phyloP scores from a whole-genome alignment of 2,329 filamentous ascomycete genomes.

The Leptographium wingfieldii region DNA sequence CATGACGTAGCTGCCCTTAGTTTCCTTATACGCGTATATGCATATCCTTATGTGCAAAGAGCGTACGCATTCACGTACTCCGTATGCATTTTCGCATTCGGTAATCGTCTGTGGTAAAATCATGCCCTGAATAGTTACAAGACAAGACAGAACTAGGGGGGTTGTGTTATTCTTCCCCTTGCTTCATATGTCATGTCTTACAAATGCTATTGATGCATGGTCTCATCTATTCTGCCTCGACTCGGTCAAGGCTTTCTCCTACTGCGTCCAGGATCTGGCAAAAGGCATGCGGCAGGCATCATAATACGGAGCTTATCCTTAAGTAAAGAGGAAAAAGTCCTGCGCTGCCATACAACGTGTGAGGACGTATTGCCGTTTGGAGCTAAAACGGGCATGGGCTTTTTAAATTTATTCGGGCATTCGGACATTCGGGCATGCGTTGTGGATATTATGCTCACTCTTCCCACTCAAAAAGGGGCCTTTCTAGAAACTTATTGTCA shows the following conservation, averaged over 20 bases:
- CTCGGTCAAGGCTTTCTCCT: too few species aligned
- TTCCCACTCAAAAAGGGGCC: not conserved
- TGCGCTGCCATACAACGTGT: not conserved
- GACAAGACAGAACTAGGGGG: too few species aligned
- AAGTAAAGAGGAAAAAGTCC: not conserved
- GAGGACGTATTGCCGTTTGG: not conserved
- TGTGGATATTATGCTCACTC: not conserved
- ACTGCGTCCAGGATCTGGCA: not conserved
- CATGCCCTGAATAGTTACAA: too few species aligned
- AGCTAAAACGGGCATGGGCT: not conserved
- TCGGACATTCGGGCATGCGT: not conserved
- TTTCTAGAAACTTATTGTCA: not conserved
- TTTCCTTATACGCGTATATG: not conserved
- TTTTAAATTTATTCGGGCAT: not conserved
- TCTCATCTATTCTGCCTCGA: not conserved
- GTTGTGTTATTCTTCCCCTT: too few species aligned
- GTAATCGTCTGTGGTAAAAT: not conserved
- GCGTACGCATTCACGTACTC: not conserved
- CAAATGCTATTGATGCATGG: too few species aligned
- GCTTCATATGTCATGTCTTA: too few species aligned
- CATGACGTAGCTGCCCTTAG: too few species aligned
- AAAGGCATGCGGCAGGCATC: not conserved
- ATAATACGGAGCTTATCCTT: not conserved
- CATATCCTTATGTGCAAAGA: not conserved
- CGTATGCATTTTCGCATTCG: too few species aligned